phyloP scores from a whole-genome alignment of 768 basidiomycete genomes.

The Hygrocybe coccinea region DNA sequence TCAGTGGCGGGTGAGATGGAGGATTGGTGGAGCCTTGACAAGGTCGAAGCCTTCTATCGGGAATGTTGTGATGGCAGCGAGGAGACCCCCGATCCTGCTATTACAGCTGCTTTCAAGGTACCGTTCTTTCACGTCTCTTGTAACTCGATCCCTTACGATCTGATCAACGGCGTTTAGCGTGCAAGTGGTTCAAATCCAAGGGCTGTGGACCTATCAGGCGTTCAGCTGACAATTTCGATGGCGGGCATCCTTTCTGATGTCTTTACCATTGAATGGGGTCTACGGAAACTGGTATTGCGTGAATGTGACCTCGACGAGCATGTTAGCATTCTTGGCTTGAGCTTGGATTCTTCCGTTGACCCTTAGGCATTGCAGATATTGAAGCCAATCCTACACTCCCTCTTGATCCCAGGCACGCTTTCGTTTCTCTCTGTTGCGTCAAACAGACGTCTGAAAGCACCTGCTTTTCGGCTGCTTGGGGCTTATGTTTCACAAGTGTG shows the following conservation, averaged over 20 bases:
- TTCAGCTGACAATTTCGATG: constrained; percentile 62
- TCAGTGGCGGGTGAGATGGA: constrained; percentile 36
- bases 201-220: constrained; percentile 73
- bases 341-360: constrained; percentile 6
- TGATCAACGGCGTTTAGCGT: constrained; percentile 32
- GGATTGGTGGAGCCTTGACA: constrained; percentile 82
- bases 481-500: constrained; percentile 71
- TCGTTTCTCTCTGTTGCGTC: constrained; percentile 83
- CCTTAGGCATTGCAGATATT: constrained; percentile 46
- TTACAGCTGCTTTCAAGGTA: constrained; percentile 71
- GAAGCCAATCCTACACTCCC: constrained; percentile 85
- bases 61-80: constrained; percentile 80
- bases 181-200: constrained; percentile 56
- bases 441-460: constrained; percentile 72
- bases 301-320: constrained; percentile 85
- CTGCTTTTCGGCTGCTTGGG: constrained; percentile 75
- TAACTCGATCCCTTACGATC: not conserved
- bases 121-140: constrained; percentile 15
- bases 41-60: constrained; percentile 81
- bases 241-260: constrained; percentile 87
- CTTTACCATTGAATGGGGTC: constrained; percentile 88
- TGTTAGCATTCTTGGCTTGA: constrained; percentile 38
- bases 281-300: constrained; percentile 77
- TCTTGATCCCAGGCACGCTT: constrained; percentile 77
- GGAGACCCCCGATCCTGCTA: constrained; percentile 58